These are phyloP conservation scores for Camillea tinctor DNA, from an alignment of 2,329 filamentous ascomycete genomes.

Conservation along the genomic window DNA sequence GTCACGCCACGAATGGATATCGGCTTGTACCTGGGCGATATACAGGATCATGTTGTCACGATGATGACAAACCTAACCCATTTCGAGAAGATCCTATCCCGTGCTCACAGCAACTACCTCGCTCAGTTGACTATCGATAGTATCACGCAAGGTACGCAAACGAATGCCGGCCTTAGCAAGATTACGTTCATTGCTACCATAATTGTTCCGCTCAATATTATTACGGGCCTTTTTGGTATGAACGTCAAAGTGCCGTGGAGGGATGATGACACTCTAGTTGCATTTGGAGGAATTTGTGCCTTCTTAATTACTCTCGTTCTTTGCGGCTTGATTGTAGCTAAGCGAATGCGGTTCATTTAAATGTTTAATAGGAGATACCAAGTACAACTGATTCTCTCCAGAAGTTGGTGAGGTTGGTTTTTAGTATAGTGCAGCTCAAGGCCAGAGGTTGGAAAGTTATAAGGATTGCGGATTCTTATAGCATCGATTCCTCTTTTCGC, in stretches of 20 bases:
- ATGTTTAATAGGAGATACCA: too few species aligned
- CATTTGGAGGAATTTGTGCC: constrained; percentile 62
- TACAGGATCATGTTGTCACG: constrained; percentile 98
- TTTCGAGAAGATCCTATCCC: constrained; percentile 95
- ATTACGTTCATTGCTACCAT: constrained; percentile 93
- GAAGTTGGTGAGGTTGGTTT: neutral
- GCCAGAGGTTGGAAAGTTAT: neutral
- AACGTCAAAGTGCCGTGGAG: constrained; percentile 73
- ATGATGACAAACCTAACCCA: constrained; percentile 97
- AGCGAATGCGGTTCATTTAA: constrained; percentile 46
- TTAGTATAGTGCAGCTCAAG: neutral
- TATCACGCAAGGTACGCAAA: constrained; percentile 81
- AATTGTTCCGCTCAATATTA: constrained; percentile 91
- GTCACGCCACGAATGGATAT: constrained; percentile 96
- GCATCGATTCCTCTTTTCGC: neutral
- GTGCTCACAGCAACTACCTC: constrained; percentile 93
- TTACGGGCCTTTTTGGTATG: constrained; percentile 87
- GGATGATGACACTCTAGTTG: constrained; percentile 43
- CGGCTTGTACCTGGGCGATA: constrained; percentile 87
- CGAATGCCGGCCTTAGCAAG: constrained; percentile 88
- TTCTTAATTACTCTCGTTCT: constrained; percentile 52
- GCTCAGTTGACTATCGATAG: constrained; percentile 92
- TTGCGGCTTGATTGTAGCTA: constrained; percentile 45
- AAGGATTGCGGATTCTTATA: neutral
- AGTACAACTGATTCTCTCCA: neutral